These are phyloP conservation scores for Penicillium sp. DNA, from an alignment of 2,329 filamentous ascomycete genomes.

Conservation along the genomic window DNA sequence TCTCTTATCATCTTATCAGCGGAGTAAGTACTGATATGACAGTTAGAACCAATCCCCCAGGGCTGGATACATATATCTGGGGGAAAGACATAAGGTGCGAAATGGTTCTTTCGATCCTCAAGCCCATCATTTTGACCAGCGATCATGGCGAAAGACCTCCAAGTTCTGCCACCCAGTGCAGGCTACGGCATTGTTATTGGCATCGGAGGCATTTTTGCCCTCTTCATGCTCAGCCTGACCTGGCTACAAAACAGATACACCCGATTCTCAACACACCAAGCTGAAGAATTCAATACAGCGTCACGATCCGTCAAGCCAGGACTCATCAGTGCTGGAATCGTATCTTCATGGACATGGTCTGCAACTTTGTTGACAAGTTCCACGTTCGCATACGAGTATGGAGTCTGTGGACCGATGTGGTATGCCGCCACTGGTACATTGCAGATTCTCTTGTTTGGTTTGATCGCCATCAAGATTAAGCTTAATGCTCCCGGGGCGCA, in stretches of 20 bases:
- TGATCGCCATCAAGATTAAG: conserved; percentile 47
- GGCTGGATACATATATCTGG: background rate
- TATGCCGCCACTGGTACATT: conserved; percentile 43
- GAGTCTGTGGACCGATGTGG: conserved; percentile 46
- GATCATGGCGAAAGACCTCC: conserved; percentile 15
- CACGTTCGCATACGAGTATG: conserved; percentile 45
- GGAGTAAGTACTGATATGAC: background rate
- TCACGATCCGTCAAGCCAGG: conserved; percentile 40
- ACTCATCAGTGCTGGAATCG: conserved; percentile 49
- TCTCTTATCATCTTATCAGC: background rate
- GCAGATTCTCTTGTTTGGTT: conserved; percentile 44
- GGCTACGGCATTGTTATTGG: conserved; percentile 55
- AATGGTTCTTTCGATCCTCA: background rate
- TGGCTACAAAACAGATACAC: conserved; percentile 45
- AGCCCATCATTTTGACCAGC: background rate
- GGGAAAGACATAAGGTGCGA: background rate
- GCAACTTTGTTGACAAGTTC: conserved; percentile 46
- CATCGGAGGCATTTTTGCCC: conserved; percentile 47
- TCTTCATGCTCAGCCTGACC: conserved; percentile 44
- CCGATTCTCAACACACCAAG: conserved; percentile 32
- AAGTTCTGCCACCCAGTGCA: conserved; percentile 35
- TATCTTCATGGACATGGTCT: conserved; percentile 53
- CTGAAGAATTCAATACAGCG: conserved; percentile 51
- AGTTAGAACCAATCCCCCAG: background rate
- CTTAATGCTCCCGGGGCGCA: conserved; percentile 42